These are phyloP conservation scores for Paulownia fortunei DNA, from an alignment of 257 asterid species.

Conservation along the genomic window DNA sequence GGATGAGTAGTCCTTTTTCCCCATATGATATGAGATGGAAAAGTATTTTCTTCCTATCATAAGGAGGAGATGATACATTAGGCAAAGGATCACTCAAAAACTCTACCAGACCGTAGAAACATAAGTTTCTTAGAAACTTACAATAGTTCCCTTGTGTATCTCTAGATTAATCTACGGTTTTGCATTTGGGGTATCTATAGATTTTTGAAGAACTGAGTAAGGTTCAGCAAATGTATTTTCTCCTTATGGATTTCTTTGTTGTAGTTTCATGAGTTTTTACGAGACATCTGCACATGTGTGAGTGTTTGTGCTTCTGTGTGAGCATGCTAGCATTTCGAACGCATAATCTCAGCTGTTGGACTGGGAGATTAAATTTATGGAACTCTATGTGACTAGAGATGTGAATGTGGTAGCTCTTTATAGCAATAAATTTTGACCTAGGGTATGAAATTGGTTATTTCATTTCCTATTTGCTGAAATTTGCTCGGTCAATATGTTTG, in stretches of 20 bases:
- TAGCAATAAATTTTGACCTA: not conserved
- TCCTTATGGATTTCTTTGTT: not conserved
- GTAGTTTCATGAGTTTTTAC: not conserved
- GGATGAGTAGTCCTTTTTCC: not conserved
- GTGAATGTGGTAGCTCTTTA: not conserved
- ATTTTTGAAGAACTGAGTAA: not conserved
- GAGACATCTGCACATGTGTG: not conserved
- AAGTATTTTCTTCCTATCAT: not conserved
- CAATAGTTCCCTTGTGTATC: not conserved
- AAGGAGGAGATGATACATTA: constrained; percentile 11
- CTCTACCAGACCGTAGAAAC: not conserved
- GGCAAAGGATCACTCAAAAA: not conserved
- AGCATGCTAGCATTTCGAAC: not conserved
- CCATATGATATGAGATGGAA: not conserved
- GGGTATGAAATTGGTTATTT: not conserved
- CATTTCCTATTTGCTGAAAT: constrained; percentile 3
- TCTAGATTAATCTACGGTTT: not conserved
- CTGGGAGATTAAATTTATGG: not conserved
- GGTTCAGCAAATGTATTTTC: not conserved
- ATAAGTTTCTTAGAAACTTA: not conserved
- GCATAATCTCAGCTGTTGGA: not conserved
- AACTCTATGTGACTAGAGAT: not conserved
- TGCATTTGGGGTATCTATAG: not conserved
- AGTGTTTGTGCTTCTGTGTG: not conserved
- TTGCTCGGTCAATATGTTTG: not conserved